These are phyloP conservation scores for Nemania serpens DNA, from an alignment of 2,329 filamentous ascomycete species.

Conservation along the genomic window DNA sequence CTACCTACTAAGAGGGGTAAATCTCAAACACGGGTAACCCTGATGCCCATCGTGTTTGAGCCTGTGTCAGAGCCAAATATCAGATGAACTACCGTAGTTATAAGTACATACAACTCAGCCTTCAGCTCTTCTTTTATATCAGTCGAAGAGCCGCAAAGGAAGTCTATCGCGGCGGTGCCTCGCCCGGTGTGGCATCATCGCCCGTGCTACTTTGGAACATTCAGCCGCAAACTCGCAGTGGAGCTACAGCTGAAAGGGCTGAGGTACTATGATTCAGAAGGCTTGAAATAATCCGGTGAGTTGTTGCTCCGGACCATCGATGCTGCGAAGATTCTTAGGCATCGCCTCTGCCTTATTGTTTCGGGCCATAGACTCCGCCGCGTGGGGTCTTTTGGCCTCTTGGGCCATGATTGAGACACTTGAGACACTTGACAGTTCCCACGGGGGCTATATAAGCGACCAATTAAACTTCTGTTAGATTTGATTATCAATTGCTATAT, in stretches of 20 bases:
- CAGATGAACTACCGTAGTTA: too few species aligned
- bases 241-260: conserved; percentile 12
- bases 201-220: too few species aligned
- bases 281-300: background rate
- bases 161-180: background rate
- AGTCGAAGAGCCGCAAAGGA: too few species aligned
- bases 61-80: background rate
- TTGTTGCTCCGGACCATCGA: background rate
- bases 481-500: too few species aligned
- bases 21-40: background rate
- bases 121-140: too few species aligned
- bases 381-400: background rate
- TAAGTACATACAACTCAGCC: too few species aligned
- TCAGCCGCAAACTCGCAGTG: conserved; percentile 12
- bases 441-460: too few species aligned
- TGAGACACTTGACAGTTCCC: too few species aligned
- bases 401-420: background rate
- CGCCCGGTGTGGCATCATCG: background rate
- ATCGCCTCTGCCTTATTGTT: background rate
- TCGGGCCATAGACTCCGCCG: background rate
- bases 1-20: too few species aligned
- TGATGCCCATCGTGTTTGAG: background rate
- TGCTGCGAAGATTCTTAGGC: background rate
- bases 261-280: background rate
- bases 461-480: too few species aligned